A percentile compares a stretch with the other conserved stretches of the same genome.
phyloP scores from a whole-genome alignment of 257 asterid species.

The Solanum bukasovii region DNA sequence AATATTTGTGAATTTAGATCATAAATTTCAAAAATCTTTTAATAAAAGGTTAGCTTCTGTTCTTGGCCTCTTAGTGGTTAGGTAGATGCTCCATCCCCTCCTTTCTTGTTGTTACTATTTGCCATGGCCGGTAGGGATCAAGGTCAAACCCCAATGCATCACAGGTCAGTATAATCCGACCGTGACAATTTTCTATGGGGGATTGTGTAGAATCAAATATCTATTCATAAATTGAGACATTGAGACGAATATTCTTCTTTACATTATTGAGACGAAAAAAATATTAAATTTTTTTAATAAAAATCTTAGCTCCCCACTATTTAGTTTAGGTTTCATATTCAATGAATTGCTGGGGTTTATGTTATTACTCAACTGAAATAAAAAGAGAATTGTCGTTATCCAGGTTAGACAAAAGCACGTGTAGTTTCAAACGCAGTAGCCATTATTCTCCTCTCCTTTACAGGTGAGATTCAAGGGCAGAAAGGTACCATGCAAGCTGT shows the following conservation, averaged over 20 bases:
- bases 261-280: background rate
- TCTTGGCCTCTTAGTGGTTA: background rate
- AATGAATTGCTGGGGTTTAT: background rate
- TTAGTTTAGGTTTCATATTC: background rate
- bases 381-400: conserved; percentile 23
- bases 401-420: conserved; percentile 3
- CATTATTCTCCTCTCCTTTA: background rate
- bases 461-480: background rate
- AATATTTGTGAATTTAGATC: background rate
- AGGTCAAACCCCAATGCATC: background rate
- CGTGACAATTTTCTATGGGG: background rate
- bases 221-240: background rate
- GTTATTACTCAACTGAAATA: conserved; percentile 14
- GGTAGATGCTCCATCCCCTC: background rate
- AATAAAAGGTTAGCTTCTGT: background rate
- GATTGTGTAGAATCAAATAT: background rate
- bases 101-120: no score
- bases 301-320: background rate
- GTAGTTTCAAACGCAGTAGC: background rate
- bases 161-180: background rate
- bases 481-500: background rate
- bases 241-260: background rate
- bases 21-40: background rate
- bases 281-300: no score
- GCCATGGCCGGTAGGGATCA: background rate